phyloP scores from a whole-genome alignment of 2,329 filamentous ascomycete species.

The Dactylonectria macrodidyma region DNA sequence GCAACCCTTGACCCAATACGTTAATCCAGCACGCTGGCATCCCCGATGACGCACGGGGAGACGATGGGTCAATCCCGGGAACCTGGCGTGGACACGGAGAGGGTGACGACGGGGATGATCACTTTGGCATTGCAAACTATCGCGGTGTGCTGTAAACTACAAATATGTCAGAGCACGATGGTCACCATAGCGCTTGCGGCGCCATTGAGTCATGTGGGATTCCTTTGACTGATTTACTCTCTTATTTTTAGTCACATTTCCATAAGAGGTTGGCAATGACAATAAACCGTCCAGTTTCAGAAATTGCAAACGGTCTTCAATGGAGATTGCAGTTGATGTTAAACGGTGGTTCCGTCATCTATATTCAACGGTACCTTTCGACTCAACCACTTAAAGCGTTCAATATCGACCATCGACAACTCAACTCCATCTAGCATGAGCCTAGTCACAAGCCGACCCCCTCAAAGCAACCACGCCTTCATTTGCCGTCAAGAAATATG shows the following conservation, averaged over 20 bases:
- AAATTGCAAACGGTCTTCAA: too few species aligned
- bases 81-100: conserved; percentile 28
- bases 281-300: conserved; percentile 9
- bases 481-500: neutral
- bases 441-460: neutral
- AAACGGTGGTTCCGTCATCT: neutral
- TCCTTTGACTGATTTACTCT: conserved; percentile 4
- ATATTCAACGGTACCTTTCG: neutral
- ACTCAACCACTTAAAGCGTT: neutral
- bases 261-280: neutral
- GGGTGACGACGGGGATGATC: too few species aligned
- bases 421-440: neutral
- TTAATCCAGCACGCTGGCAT: conserved; percentile 45
- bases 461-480: neutral
- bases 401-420: neutral
- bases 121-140: conserved; percentile 17
- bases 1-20: conserved; percentile 53
- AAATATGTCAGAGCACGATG: too few species aligned
- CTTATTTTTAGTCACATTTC: neutral
- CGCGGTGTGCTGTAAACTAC: neutral
- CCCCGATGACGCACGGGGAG: conserved; percentile 26
- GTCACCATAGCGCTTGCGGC: too few species aligned
- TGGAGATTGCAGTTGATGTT: neutral
- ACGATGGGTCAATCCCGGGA: neutral
- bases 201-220: conserved; percentile 4